These are phyloP conservation scores for Iris macrosiphon DNA, from an alignment of 106 monocot genomes.

Conservation along the genomic window DNA sequence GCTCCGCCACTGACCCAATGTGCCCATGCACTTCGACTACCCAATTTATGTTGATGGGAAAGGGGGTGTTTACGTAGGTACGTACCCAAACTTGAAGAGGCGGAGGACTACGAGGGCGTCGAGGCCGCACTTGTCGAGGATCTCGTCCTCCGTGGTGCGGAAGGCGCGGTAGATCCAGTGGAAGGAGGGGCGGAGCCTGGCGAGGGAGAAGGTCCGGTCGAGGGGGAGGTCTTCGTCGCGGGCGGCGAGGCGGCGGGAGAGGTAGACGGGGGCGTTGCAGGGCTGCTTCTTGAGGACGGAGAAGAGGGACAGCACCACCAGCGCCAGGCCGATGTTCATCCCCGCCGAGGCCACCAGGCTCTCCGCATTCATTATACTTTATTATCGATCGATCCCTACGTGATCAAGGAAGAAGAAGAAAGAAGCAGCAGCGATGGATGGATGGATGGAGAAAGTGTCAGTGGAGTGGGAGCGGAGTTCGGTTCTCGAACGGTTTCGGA, in stretches of 20 bases:
- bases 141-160: constrained; percentile 50
- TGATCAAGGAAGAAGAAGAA: not conserved
- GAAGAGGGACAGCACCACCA: constrained; percentile 61
- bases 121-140: constrained; percentile 38
- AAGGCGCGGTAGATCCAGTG: constrained; percentile 52
- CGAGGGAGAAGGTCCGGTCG: constrained; percentile 17
- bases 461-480: not conserved
- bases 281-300: constrained; percentile 70
- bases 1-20: too few species aligned
- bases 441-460: not conserved
- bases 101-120: constrained; percentile 68
- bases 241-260: constrained; percentile 37
- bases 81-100: constrained; percentile 72
- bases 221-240: constrained; percentile 13
- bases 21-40: too few species aligned
- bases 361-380: constrained; percentile 34
- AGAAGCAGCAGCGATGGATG: not conserved
- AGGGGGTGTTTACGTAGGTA: too few species aligned
- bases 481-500: not conserved
- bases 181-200: constrained; percentile 40
- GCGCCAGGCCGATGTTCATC: constrained; percentile 62
- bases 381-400: not conserved
- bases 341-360: constrained; percentile 54
- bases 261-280: constrained; percentile 46
- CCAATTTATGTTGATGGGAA: too few species aligned